Evolutionary conservation across 2,329 filamentous ascomycete genomes (phyloP), one percentile per base, ranked within the genome.

Genomic region (Gnomoniopsis smithogilvyi): DNA sequence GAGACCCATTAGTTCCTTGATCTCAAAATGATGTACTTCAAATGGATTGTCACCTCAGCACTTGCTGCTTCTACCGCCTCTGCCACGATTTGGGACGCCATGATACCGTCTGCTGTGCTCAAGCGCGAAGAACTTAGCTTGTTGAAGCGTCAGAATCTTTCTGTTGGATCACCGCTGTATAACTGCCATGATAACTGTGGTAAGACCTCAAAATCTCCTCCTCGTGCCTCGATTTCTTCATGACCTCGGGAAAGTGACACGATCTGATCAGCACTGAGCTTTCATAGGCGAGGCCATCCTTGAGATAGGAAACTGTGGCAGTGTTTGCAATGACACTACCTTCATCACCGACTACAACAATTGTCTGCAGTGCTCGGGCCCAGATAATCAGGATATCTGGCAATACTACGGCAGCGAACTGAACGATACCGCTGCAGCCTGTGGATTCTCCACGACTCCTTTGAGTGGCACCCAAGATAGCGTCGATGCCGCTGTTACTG

Each of bases 141-240:
- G n/a, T 15, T 56, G 12, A 60, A 53, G 63, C 74, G 74, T 51
- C 71, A 74, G 57, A 71, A 60, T 8, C 50, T 58, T 24, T 33
- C 72, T 12, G 70, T 71, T 10, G 75, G 75, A 30, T 73, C 71
- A 12, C 70, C 74, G 1, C 57, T 65, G 0, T 78, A 76, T 66
- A 74, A 77, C 61, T 78, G 76, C 65, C 76, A 78, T 60, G 72
- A 76, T 59, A 76, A 75, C 63, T 78, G 76, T 66, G 75, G 75
- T 76, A 64, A 45, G 72, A 66, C 12, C n/a, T 17, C 11, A 12
- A 17, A 12, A 41, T 3, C 36, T 14, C 17, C 17, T 17, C n/a
- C 12, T 15, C 43, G n/a, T 45, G 43, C 17, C 43, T 19, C 21
- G 17, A 19, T 19, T 7, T 22, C 8, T n/a, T 6, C 21, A 4